Conservation (phyloP, 192 early-diverging fungal species). For the Umbelopsis sp. region DNA sequence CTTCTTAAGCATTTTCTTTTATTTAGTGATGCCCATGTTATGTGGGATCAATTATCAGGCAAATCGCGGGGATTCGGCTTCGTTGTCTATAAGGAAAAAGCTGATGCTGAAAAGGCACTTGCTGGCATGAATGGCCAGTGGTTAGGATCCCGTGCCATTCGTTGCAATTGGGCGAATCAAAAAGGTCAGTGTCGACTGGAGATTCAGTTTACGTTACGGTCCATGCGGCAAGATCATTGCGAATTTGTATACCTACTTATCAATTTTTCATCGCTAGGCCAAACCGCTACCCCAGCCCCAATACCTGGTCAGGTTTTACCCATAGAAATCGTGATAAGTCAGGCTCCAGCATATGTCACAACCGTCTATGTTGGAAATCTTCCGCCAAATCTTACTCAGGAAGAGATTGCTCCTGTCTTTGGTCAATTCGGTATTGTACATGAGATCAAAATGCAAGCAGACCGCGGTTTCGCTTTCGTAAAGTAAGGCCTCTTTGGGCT, state of each 20-base stretch:
- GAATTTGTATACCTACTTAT: neutral
- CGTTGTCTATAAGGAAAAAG: conserved; percentile 85
- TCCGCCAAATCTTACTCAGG: conserved; percentile 53
- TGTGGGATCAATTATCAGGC: conserved; percentile 89
- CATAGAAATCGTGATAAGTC: conserved; percentile 71
- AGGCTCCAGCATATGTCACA: conserved; percentile 82
- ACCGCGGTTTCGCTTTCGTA: conserved; percentile 91
- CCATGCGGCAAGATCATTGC: no score
- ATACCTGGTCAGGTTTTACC: conserved; percentile 51
- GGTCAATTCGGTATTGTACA: conserved; percentile 68
- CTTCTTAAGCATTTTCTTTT: neutral
- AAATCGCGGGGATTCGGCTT: conserved; percentile 94
- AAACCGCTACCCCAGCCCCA: conserved; percentile 41
- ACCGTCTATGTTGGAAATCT: conserved; percentile 92
- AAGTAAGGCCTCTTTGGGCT: conserved; percentile 51
- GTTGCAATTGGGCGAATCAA: conserved; percentile 95
- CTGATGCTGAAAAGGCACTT: conserved; percentile 87
- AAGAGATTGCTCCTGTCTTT: conserved; percentile 17
- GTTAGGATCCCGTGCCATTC: conserved; percentile 83
- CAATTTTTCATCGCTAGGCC: conserved; percentile 13
- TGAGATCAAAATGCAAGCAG: conserved; percentile 84
- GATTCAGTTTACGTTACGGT: neutral
- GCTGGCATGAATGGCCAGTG: conserved; percentile 85
- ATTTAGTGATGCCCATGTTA: conserved; percentile 83
- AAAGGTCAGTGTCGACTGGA: conserved; percentile 52